phyloP scores from a whole-genome alignment of 2,329 filamentous ascomycete species.

The Mycosphaerelloides madeirae region DNA sequence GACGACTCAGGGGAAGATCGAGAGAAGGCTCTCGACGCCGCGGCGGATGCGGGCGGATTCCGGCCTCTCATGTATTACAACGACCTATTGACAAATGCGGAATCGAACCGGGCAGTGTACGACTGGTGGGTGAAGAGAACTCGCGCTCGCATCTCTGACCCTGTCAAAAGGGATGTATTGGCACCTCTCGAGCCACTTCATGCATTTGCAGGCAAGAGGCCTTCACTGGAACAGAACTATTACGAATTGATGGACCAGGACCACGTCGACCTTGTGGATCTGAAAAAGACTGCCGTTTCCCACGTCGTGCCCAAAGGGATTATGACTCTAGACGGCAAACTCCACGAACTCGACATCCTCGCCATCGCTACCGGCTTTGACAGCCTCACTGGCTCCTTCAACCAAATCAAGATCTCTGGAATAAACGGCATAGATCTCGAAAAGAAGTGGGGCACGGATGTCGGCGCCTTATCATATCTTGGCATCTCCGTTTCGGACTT shows the following conservation, averaged over 20 bases:
- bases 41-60: background rate
- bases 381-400: constrained; percentile 28
- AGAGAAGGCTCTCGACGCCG: background rate
- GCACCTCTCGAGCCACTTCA: constrained; percentile 48
- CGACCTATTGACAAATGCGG: constrained; percentile 42
- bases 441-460: constrained; percentile 36
- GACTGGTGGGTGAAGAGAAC: constrained; percentile 43
- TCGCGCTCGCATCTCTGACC: constrained; percentile 39
- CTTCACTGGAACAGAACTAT: constrained; percentile 49
- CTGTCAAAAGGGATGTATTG: constrained; percentile 52
- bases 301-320: constrained; percentile 52
- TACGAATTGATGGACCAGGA: constrained; percentile 42
- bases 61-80: constrained; percentile 24
- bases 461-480: constrained; percentile 37
- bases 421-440: constrained; percentile 31
- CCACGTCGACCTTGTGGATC: constrained; percentile 40
- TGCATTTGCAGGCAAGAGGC: constrained; percentile 11
- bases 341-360: constrained; percentile 39
- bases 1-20: background rate
- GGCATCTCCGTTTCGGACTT: constrained; percentile 26
- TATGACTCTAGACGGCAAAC: constrained; percentile 36
- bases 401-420: constrained; percentile 31
- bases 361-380: constrained; percentile 42
- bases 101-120: constrained; percentile 49
- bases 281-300: constrained; percentile 39